Base-by-base conservation (phyloP, 345 rosid species). In the Bruguiera gymnorhiza region DNA sequence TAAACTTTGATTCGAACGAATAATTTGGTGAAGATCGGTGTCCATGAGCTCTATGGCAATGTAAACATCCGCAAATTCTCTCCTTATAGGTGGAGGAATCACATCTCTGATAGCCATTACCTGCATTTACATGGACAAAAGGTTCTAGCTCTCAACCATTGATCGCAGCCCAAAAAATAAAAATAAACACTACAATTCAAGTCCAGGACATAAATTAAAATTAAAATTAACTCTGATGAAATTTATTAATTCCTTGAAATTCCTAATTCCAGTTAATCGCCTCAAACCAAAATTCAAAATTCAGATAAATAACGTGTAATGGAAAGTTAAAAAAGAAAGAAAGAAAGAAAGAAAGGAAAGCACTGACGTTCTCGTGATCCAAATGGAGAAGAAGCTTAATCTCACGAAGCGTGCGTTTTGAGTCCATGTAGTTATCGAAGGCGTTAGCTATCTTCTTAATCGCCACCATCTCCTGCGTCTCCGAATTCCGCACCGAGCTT, bases 361-460 rank as follows among this genome's bases (percentile, higher is more conserved):
- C 0, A 70, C 89, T 79, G 30, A 96, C 99, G 72, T 92, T 96
- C 78, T 96, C 99, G 64, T 92, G 98, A 85, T 90, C 92, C n/a
- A 96, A 81, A 79, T 96, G 99, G 32, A 89, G 96, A 70, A 96
- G 89, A 57, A 96, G 92, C 84, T 90, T 96, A 60, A 92, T 96
- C 80, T 96, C 99, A 18, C 98, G 94, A 74, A 92, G 99, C 58
- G 99, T 92, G 11, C 99, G 99, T 78, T 96, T 92, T 26, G 98
- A 93, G 56, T 96, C 99, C 98, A 90, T 92, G 73, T 87, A 84
- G 60, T 90, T 96, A 73, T 96, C 99, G 63, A 96, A 92, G 52
- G 98, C 98, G 74, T 88, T 87, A 0, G 98, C 94, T 36, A 95
- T 95, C 86, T 95, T 95, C 96, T 95, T 95, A 56, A 95, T 77